Evolutionary conservation across 495 filamentous ascomycete genomes (phyloP), one percentile per base, ranked within the genome.

Genomic region (Talaromyces borbonicus): DNA sequence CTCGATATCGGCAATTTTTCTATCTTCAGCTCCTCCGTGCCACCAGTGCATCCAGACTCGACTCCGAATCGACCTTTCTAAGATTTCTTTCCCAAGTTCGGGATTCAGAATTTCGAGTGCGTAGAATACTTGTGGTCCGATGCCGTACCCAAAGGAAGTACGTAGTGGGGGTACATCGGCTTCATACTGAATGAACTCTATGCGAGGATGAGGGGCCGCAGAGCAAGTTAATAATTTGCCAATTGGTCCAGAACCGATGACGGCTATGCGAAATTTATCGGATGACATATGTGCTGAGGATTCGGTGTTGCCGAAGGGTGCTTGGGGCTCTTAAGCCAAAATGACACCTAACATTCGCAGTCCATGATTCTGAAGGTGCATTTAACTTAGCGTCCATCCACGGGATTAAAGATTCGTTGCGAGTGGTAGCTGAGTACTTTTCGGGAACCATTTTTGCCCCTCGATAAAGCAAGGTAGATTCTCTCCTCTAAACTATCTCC

Each of bases 31-130:
- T 4, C 43, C 43, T 15, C 43, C 30, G 18, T 46, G 43, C 43
- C 43, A 46, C 43, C 43, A 46, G 16, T 15, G 43, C 43, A 46
- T 46, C 43, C 43, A 46, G 15, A 46, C 19, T 8, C 1, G 8
- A 11, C 26, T 22, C 14, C n/a, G 33, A 16, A 23, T 24, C 7
- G 25, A 46, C 16, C 36, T 14, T 14, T 46, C 43, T 15, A 35
- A 27, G 3, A 33, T 16, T n/a, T 31, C 19, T 14, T 19, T 15
- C 1, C 30, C 29, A 36, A 46, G 11, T 14, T 33, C 43, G 3
- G 18, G 43, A 4, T 36, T 35, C 3, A 46, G 43, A 8, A 46
- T n/a, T 16, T 46, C 23, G n/a, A 22, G 20, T 4, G 43, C 30
- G 26, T 36, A 31, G 2, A 33, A 32, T 6, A 31, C 36, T 15